Evolutionary conservation across 2,329 filamentous ascomycete genomes (phyloP), one percentile per base, ranked within the genome.

Genomic region (Annulohypoxylon truncatum): DNA sequence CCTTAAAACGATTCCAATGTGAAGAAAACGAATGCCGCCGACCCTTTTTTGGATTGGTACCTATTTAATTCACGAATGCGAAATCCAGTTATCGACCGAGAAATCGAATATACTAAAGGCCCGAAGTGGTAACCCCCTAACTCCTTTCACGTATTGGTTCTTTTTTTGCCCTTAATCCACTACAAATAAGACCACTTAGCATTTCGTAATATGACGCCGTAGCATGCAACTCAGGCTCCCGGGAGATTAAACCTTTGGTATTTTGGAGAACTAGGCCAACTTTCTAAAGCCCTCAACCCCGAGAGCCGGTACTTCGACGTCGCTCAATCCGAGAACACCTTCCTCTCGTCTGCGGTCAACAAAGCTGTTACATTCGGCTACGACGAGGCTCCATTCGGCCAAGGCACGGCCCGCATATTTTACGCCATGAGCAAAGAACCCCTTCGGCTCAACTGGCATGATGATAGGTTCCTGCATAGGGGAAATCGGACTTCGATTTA

Each of bases 311-410:
- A 90, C 89, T 77, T 95, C 92, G 42, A 95, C 88, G 44, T 90
- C 87, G 70, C 81, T 83, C 64, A 93, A 85, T 0, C 82, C 82
- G 1, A 87, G 83, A 8, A 94, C 87, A 46, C 92, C 92, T 75
- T 96, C 92, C 48, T 89, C 88, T 54, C 89, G 89, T 58, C 92
- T 85, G 47, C 92, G 84, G 63, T 95, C 92, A 29, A 93, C 88
- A 77, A 95, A 96, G 74, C 89, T 92, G 79, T 94, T 93, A 80
- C 89, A 93, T 76, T 96, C 92, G 60, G 87, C 86, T 13, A 94
- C 88, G 18, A 95, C 86, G 15, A 92, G 81, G 18, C 85, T 83
- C 92, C 92, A 96, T 77, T 96, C 92, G 0, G 92, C 92, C 46
- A 96, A 82, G 0, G 92, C 90, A 18, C 91, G 85, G 1, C 92